A percentile compares a stretch with the other conserved stretches of the same genome.
Conservation (phyloP, 2,329 filamentous ascomycete species). For the Clonostachys byssicola region DNA sequence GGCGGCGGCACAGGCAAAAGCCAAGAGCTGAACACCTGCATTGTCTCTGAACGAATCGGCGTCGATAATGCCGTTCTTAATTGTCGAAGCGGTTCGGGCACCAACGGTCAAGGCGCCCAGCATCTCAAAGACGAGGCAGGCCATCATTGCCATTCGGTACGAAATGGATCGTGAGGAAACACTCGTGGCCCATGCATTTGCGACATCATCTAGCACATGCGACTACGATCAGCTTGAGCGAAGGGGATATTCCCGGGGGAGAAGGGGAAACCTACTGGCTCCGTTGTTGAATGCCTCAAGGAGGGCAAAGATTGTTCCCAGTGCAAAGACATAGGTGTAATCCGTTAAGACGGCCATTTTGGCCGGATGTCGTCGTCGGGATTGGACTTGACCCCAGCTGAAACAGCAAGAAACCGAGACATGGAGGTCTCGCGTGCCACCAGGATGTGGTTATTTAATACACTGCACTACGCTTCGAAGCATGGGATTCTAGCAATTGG, state of each 20-base stretch:
- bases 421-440: no score
- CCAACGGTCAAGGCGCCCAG: slow-evolving; percentile 43
- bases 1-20: slow-evolving; percentile 30
- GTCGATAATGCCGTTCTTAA: slow-evolving; percentile 40
- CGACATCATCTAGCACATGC: slow-evolving; percentile 57
- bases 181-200: slow-evolving; percentile 69
- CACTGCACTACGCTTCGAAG: no score
- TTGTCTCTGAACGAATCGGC: slow-evolving; percentile 28
- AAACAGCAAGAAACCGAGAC: no score
- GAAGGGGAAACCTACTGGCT: slow-evolving; percentile 54
- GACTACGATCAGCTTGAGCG: slow-evolving; percentile 4
- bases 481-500: no score
- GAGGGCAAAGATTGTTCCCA: slow-evolving; percentile 72
- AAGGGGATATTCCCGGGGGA: neutral
- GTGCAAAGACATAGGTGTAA: slow-evolving; percentile 70
- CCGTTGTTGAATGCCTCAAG: slow-evolving; percentile 78
- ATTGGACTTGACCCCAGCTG: no score
- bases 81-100: slow-evolving; percentile 40
- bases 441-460: no score
- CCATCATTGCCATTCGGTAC: slow-evolving; percentile 50
- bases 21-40: slow-evolving; percentile 36
- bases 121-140: slow-evolving; percentile 43
- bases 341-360: slow-evolving; percentile 40
- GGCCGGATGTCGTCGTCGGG: no score
- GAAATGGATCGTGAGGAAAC: slow-evolving; percentile 66